phyloP scores from a whole-genome alignment of 352 stramenopile species.

The Peronosclerospora sorghi region DNA sequence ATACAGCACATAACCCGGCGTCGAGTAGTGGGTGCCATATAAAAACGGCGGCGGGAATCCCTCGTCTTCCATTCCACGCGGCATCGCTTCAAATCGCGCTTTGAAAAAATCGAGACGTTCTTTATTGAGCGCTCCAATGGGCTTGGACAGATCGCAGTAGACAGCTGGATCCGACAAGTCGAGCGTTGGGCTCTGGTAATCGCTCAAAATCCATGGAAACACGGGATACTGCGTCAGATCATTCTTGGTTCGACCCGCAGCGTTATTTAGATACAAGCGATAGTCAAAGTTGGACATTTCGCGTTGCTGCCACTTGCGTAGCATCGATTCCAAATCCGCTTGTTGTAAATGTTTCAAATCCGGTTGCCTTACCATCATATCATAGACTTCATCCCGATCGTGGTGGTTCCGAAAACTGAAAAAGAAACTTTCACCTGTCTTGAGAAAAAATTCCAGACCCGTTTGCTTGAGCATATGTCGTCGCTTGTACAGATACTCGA shows the following conservation, averaged over 20 bases:
- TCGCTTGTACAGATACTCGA: conserved; percentile 79
- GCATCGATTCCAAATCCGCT: conserved; percentile 61
- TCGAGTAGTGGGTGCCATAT: conserved; percentile 92
- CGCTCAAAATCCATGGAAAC: conserved; percentile 93
- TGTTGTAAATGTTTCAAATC: conserved; percentile 50
- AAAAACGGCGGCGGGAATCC: conserved; percentile 89
- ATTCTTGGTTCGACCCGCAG: conserved; percentile 76
- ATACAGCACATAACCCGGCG: conserved; percentile 93
- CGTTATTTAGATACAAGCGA: conserved; percentile 82
- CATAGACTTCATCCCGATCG: conserved; percentile 77
- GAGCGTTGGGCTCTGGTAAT: conserved; percentile 81
- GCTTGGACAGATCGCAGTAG: conserved; percentile 92
- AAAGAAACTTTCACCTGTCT: conserved; percentile 60
- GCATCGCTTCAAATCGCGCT: conserved; percentile 87
- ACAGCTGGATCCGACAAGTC: conserved; percentile 73
- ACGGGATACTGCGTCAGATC: conserved; percentile 94
- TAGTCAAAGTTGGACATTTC: conserved; percentile 95
- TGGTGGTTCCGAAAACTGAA: conserved; percentile 67
- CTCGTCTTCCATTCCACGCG: conserved; percentile 69
- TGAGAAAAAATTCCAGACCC: conserved; percentile 78
- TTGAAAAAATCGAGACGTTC: conserved; percentile 84
- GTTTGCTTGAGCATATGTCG: conserved; percentile 86
- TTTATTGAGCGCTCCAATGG: conserved; percentile 89
- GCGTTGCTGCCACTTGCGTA: conserved; percentile 70
- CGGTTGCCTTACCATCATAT: conserved; percentile 72